phyloP scores from a whole-genome alignment of 2,329 filamentous ascomycete species.

The Fusarium goolgardi region DNA sequence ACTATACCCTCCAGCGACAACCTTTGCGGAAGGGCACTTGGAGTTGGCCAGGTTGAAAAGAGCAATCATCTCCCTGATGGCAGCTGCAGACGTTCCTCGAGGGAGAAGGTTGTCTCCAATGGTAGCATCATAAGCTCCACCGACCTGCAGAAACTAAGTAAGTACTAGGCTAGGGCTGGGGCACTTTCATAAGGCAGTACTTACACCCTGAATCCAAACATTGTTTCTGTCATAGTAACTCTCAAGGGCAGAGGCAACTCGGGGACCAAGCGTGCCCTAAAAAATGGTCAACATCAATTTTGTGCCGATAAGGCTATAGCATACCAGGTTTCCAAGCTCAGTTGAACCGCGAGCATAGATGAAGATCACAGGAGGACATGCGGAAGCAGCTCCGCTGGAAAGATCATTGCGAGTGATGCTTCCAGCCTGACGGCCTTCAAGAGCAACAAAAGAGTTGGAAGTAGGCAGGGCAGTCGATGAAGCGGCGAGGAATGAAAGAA shows the following conservation, averaged over 20 bases:
- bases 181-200: accelerated
- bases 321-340: slow-evolving; percentile 55
- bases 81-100: slow-evolving; percentile 51
- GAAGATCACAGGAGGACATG: slow-evolving; percentile 53
- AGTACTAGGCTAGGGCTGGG: accelerated
- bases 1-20: slow-evolving; percentile 57
- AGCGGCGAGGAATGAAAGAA: slow-evolving; percentile 27
- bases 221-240: slow-evolving; percentile 36
- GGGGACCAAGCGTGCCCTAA: slow-evolving; percentile 49
- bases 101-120: slow-evolving; percentile 53
- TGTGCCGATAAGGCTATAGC: accelerated
- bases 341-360: slow-evolving; percentile 55
- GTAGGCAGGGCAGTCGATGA: slow-evolving; percentile 22
- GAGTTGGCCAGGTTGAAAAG: slow-evolving; percentile 56
- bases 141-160: not conserved
- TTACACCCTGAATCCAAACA: slow-evolving; percentile 59
- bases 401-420: slow-evolving; percentile 46
- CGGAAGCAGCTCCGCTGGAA: slow-evolving; percentile 42
- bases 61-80: slow-evolving; percentile 56
- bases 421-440: slow-evolving; percentile 35
- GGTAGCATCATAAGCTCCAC: slow-evolving; percentile 53
- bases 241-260: slow-evolving; percentile 47
- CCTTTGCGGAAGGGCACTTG: slow-evolving; percentile 57
- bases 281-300: accelerated
- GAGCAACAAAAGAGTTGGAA: not conserved